Percentiles rank a stretch among this genome's conserved stretches.
phyloP scores from a whole-genome alignment of 1,139 yeast genomes.

The Yamadazyma aaseri region DNA sequence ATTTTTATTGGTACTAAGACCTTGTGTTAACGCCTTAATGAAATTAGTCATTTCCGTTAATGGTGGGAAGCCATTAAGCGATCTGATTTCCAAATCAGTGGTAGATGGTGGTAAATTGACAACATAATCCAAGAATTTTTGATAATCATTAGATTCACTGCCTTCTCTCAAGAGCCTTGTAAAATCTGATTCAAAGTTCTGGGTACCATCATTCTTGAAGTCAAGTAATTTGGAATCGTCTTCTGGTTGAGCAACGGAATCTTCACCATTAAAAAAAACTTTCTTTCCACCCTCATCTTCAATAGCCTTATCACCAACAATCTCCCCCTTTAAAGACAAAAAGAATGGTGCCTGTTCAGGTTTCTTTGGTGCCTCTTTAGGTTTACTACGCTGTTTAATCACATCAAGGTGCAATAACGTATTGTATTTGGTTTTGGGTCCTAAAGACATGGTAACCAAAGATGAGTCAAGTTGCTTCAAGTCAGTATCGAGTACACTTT shows the following conservation, averaged over 20 bases:
- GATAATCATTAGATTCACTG: conserved; percentile 37
- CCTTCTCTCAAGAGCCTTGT: conserved; percentile 64
- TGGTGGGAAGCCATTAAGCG: conserved; percentile 66
- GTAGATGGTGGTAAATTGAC: conserved; percentile 71
- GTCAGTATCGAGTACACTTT: conserved; percentile 30
- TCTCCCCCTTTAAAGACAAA: conserved; percentile 61
- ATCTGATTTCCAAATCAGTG: conserved; percentile 83
- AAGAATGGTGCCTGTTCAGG: conserved; percentile 85
- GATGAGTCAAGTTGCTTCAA: conserved; percentile 63
- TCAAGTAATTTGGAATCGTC: conserved; percentile 26
- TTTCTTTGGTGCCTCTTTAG: conserved; percentile 83
- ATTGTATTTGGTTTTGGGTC: conserved; percentile 75
- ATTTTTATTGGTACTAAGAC: conserved; percentile 56
- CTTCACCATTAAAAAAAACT: conserved; percentile 6
- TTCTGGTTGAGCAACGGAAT: conserved; percentile 16
- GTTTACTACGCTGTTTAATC: conserved; percentile 84
- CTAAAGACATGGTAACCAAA: conserved; percentile 70
- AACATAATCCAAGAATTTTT: conserved; percentile 53
- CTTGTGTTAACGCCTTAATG: conserved; percentile 61
- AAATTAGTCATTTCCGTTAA: conserved; percentile 64
- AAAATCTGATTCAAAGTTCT: conserved; percentile 69
- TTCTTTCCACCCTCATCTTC: conserved; percentile 50
- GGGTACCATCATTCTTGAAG: conserved; percentile 22
- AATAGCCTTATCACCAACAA: conserved; percentile 68
- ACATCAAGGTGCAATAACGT: conserved; percentile 80